These are phyloP conservation scores for Colletotrichum australisinense DNA, from an alignment of 2,329 filamentous ascomycete species.

Conservation along the genomic window DNA sequence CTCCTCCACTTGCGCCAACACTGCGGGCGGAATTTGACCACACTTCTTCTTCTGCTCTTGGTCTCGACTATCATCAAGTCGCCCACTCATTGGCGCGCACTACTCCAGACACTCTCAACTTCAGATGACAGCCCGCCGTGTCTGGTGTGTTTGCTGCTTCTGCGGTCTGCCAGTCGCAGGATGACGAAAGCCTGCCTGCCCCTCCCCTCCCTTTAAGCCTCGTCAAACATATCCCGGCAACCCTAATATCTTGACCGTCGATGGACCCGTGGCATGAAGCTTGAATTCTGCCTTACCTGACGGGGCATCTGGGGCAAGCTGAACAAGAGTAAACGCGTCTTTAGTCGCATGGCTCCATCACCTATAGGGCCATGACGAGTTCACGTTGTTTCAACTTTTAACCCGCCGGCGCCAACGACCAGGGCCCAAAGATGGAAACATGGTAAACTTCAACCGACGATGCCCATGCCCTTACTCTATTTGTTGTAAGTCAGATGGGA, in stretches of 20 bases:
- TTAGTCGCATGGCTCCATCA: slow-evolving; percentile 8
- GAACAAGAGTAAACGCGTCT: slow-evolving; percentile 25
- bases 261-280: slow-evolving; percentile 22
- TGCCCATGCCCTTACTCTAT: not conserved
- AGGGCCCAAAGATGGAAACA: not conserved
- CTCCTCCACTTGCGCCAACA: slow-evolving; percentile 22
- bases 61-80: not conserved
- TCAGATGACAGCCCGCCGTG: slow-evolving; percentile 24
- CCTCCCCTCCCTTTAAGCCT: not conserved
- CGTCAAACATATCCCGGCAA: slow-evolving; percentile 21
- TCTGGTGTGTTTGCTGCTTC: slow-evolving; percentile 8
- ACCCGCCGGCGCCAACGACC: slow-evolving; percentile 16
- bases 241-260: slow-evolving; percentile 17
- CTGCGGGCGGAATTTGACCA: slow-evolving; percentile 12
- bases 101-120: slow-evolving; percentile 1
- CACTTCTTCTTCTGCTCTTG: not conserved
- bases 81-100: slow-evolving; percentile 10
- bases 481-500: not conserved
- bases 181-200: slow-evolving; percentile 20
- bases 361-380: slow-evolving; percentile 25
- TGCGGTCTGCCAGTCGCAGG: not conserved
- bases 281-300: slow-evolving; percentile 34
- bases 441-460: not conserved
- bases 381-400: slow-evolving; percentile 19
- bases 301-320: slow-evolving; percentile 30